phyloP scores from a whole-genome alignment of 164 flowering plant species.

The Stephania japonica region DNA sequence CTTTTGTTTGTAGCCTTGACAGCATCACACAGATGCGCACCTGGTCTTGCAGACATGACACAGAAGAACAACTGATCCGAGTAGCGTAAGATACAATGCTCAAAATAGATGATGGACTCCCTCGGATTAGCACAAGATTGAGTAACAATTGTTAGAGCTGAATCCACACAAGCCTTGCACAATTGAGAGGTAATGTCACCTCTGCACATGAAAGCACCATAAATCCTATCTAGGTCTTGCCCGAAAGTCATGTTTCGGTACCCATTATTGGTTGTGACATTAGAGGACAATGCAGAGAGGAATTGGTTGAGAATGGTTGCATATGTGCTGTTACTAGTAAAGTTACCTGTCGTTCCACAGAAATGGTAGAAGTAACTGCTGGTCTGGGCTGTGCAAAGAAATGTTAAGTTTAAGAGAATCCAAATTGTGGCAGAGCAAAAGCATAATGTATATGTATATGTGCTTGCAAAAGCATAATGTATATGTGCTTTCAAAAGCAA shows the following conservation, averaged over 20 bases:
- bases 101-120: slow-evolving; percentile 19
- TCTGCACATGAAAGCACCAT: slow-evolving; percentile 22
- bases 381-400: neutral
- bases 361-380: neutral
- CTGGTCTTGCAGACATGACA: neutral
- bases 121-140: slow-evolving; percentile 17
- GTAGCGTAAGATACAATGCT: slow-evolving; percentile 30
- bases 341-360: slow-evolving; percentile 1
- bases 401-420: neutral
- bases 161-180: slow-evolving; percentile 20
- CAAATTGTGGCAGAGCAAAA: too few species aligned
- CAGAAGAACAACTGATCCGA: slow-evolving; percentile 16
- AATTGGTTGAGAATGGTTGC: slow-evolving; percentile 13
- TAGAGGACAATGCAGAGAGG: slow-evolving; percentile 15
- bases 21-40: neutral
- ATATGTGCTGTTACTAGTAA: slow-evolving; percentile 5
- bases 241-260: slow-evolving; percentile 17
- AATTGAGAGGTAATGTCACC: slow-evolving; percentile 15
- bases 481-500: too few species aligned
- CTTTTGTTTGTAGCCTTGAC: slow-evolving; percentile 4
- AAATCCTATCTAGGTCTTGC: neutral
- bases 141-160: neutral
- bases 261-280: neutral
- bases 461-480: too few species aligned
- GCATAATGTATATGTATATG: too few species aligned